Evolutionary conservation across 805 yeast species (phyloP).

Genomic region (Wickerhamiella australiensis): DNA sequence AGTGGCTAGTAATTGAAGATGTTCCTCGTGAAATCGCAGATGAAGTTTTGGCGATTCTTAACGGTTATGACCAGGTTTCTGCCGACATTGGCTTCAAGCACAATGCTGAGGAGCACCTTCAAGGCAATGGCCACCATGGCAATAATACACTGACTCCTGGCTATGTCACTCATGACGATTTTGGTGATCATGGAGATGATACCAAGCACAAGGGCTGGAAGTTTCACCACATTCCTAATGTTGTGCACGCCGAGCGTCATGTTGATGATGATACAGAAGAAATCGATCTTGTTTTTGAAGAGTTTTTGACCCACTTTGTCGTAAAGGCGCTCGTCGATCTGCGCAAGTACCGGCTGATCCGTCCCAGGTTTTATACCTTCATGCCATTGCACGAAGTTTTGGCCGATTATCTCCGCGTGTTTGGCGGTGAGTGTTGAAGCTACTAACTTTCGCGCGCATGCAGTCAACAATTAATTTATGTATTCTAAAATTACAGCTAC

Average conservation of each 20-base stretch:
- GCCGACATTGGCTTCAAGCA: slow-evolving; percentile 7
- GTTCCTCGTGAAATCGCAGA: slow-evolving; percentile 49
- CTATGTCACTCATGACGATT: slow-evolving; percentile 71
- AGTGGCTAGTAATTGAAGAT: slow-evolving; percentile 54
- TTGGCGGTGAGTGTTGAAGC: neutral
- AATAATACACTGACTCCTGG: slow-evolving; percentile 39
- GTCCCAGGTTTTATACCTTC: slow-evolving; percentile 4
- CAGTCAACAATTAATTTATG: neutral
- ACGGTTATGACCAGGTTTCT: slow-evolving; percentile 26
- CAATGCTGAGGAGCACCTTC: neutral
- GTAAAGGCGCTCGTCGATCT: slow-evolving; percentile 34
- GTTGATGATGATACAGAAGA: slow-evolving; percentile 23
- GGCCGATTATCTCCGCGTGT: neutral
- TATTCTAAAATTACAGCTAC: neutral
- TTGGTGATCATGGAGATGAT: slow-evolving; percentile 79
- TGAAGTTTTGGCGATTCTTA: slow-evolving; percentile 43
- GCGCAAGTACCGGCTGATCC: slow-evolving; percentile 14
- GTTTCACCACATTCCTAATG: slow-evolving; percentile 62
- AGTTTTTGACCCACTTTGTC: slow-evolving; percentile 51
- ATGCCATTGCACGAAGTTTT: slow-evolving; percentile 4
- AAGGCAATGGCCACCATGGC: neutral
- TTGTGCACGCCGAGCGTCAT: slow-evolving; percentile 40
- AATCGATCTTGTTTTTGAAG: slow-evolving; percentile 68
- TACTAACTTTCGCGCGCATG: no score
- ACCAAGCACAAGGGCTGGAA: slow-evolving; percentile 50